Percentiles rank a stretch among this genome's conserved stretches.
Evolutionary conservation across 805 yeast species (phyloP).

Genomic region (Ascoidea rubescens): DNA sequence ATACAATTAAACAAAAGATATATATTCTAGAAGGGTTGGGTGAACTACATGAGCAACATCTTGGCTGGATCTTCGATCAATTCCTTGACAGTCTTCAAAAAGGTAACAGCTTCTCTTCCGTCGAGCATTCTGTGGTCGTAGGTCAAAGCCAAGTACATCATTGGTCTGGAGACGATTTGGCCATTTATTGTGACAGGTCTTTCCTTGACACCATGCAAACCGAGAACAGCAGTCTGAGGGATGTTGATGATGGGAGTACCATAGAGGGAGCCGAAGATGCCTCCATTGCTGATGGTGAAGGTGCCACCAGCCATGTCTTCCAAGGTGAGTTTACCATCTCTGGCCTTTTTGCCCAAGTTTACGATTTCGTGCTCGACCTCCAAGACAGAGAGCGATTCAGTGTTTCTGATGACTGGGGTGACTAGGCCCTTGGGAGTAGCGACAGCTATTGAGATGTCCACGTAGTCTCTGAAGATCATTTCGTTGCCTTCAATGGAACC

Average conservation of each 20-base stretch:
- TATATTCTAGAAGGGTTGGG: too few species aligned
- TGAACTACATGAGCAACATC: constrained; percentile 52
- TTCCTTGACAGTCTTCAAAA: constrained; percentile 92
- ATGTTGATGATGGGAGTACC: constrained; percentile 98
- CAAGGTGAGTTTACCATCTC: constrained; percentile 89
- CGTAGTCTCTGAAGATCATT: constrained; percentile 90
- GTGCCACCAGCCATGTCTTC: constrained; percentile 99
- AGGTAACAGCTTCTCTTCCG: constrained; percentile 97
- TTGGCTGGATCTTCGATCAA: constrained; percentile 97
- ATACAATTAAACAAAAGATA: too few species aligned
- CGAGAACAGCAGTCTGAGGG: constrained; percentile 97
- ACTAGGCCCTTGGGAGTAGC: constrained; percentile 99
- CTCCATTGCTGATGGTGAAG: constrained; percentile 97
- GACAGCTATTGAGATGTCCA: constrained; percentile 91
- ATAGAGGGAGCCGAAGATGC: constrained; percentile 93
- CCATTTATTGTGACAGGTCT: constrained; percentile 96
- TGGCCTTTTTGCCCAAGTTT: constrained; percentile 77
- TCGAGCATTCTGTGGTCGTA: constrained; percentile 97
- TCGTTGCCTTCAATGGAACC: constrained; percentile 93
- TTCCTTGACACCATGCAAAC: constrained; percentile 94
- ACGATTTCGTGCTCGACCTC: constrained; percentile 84
- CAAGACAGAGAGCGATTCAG: constrained; percentile 76
- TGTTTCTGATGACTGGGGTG: constrained; percentile 95
- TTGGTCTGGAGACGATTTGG: constrained; percentile 91
- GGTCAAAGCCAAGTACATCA: constrained; percentile 98